Conservation (phyloP, 106 monocot genomes). For the Dactylorhiza incarnata region DNA sequence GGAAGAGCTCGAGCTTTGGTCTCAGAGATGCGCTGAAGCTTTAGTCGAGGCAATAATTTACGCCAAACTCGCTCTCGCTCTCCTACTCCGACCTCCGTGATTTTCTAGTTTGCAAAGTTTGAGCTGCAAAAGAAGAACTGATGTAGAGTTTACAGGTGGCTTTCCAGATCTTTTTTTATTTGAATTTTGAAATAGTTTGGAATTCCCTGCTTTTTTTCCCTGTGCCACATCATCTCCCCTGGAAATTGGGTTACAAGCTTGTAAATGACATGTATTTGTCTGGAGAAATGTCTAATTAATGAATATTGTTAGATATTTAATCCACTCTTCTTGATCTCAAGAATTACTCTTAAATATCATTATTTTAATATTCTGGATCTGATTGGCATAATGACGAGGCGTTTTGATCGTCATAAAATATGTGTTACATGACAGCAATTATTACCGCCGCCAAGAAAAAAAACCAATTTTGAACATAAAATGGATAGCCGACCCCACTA, state of each 20-base stretch:
- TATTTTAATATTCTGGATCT: too few species aligned
- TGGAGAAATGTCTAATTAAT: background rate
- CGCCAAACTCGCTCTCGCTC: background rate
- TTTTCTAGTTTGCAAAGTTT: slow-evolving; percentile 1
- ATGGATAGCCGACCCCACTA: too few species aligned
- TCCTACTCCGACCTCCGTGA: background rate
- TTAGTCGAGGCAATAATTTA: slow-evolving; percentile 16
- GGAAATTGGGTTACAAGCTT: background rate
- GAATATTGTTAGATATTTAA: background rate
- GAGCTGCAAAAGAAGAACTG: background rate
- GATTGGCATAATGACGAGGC: too few species aligned
- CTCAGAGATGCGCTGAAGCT: slow-evolving; percentile 46
- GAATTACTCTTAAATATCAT: too few species aligned
- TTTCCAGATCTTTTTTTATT: background rate
- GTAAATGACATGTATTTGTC: background rate
- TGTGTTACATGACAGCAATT: too few species aligned
- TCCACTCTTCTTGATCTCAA: too few species aligned
- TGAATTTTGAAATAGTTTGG: background rate
- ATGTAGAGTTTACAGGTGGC: background rate
- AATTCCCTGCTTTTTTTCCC: too few species aligned
- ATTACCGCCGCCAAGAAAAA: too few species aligned
- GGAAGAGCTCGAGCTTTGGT: slow-evolving; percentile 32
- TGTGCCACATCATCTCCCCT: too few species aligned
- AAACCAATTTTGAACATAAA: too few species aligned
- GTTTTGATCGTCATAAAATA: too few species aligned